Conservation (phyloP, 768 basidiomycete species). For the Phaffia australis region DNA sequence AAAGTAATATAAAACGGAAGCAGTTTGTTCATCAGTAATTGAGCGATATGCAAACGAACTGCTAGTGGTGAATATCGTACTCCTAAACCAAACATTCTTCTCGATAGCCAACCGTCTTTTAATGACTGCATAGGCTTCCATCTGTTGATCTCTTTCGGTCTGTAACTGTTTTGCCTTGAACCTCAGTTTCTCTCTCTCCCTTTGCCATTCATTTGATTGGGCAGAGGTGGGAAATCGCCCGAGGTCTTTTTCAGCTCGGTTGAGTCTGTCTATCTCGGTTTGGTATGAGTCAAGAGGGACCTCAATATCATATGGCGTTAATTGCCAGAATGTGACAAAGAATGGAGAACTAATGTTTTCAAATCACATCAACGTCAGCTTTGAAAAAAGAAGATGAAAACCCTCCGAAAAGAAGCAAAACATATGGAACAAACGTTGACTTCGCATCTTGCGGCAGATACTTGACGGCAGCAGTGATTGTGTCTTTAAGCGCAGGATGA, state of each 20-base stretch:
- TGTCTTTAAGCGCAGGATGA: slow-evolving; percentile 3
- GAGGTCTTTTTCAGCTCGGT: slow-evolving; percentile 29
- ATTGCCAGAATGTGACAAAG: slow-evolving; percentile 93
- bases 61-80: not conserved
- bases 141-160: slow-evolving; percentile 17
- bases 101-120: slow-evolving; percentile 16
- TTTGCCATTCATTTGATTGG: slow-evolving; percentile 17
- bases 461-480: not conserved
- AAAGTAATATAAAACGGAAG: not conserved
- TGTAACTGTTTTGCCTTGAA: not conserved
- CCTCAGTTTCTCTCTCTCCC: slow-evolving; percentile 7
- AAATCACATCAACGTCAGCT: not conserved
- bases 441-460: not conserved
- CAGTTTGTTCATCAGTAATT: not conserved
- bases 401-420: not conserved
- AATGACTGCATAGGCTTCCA: slow-evolving; percentile 14
- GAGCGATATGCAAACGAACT: not conserved
- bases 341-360: slow-evolving; percentile 62
- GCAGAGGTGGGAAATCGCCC: slow-evolving; percentile 18
- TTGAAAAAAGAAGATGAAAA: not conserved
- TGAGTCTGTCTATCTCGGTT: slow-evolving; percentile 52
- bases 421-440: not conserved
- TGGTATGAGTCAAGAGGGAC: slow-evolving; percentile 69
- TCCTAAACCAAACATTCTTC: slow-evolving; percentile 23
- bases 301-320: slow-evolving; percentile 77